These are phyloP conservation scores for Curvularia lunata DNA, from an alignment of 2,329 filamentous ascomycete genomes.

Conservation along the genomic window DNA sequence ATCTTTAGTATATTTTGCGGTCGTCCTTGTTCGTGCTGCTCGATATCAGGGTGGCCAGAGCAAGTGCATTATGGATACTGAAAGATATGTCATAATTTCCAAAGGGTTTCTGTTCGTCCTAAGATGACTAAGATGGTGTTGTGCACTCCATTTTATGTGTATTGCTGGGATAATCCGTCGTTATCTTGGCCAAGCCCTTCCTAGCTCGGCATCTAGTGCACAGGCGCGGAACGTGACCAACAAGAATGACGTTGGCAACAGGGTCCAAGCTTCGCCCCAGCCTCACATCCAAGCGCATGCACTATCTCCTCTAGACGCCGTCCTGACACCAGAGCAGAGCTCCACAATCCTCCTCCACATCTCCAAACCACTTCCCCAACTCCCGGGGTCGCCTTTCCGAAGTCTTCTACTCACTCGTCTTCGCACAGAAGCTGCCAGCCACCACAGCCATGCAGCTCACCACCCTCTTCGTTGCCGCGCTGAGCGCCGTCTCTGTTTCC, in stretches of 20 bases:
- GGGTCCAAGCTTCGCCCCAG: constrained; percentile 15
- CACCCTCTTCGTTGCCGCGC: constrained; percentile 50
- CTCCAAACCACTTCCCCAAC: background rate
- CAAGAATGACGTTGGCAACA: constrained; percentile 13
- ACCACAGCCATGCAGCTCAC: constrained; percentile 44
- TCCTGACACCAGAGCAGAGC: constrained; percentile 16
- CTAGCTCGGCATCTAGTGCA: no score
- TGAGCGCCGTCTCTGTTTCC: constrained; percentile 54
- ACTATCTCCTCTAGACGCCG: constrained; percentile 13
- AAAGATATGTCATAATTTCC: no score
- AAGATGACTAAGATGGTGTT: no score
- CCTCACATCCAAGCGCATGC: constrained; percentile 10
- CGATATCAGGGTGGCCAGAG: no score
- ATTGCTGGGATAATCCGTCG: no score
- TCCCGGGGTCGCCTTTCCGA: background rate
- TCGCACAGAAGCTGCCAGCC: background rate
- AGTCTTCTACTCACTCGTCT: background rate
- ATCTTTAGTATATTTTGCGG: no score
- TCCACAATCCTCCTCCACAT: constrained; percentile 10
- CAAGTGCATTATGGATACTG: no score
- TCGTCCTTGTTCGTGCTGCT: no score
- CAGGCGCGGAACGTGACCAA: constrained; percentile 13
- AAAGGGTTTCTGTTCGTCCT: no score
- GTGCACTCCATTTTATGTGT: no score
- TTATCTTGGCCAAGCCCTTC: no score